Percentiles rank a stretch among this genome's conserved stretches.
These are phyloP conservation scores for Syzygium aromaticum DNA, from an alignment of 345 rosid genomes.

Conservation along the genomic window DNA sequence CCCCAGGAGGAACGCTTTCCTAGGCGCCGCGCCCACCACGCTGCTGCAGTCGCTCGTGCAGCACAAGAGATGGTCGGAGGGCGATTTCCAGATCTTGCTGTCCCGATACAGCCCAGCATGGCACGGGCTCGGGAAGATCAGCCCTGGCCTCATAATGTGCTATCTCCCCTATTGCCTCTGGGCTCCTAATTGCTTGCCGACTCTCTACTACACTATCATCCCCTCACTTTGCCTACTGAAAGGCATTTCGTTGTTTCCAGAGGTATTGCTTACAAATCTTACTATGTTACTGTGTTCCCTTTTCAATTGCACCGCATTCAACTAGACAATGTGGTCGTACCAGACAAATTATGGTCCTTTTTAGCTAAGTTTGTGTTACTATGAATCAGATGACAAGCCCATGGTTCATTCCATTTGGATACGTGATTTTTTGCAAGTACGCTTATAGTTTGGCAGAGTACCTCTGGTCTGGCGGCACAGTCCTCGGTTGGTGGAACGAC, in stretches of 20 bases:
- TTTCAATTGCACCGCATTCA: not conserved
- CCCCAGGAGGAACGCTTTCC: slow-evolving; percentile 50
- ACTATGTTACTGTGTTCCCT: not conserved
- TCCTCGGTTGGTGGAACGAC: slow-evolving; percentile 69
- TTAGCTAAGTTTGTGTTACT: not conserved
- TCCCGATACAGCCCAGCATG: slow-evolving; percentile 52
- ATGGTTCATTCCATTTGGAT: slow-evolving; percentile 56
- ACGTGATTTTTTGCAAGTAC: slow-evolving; percentile 20
- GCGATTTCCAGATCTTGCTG: slow-evolving; percentile 54
- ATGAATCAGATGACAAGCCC: slow-evolving; percentile 40
- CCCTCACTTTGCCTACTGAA: slow-evolving; percentile 55
- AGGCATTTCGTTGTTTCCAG: slow-evolving; percentile 62
- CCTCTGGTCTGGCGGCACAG: slow-evolving; percentile 45
- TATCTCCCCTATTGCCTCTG: slow-evolving; percentile 42
- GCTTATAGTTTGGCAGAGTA: slow-evolving; percentile 41
- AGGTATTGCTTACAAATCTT: slow-evolving; percentile 19
- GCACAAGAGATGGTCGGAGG: slow-evolving; percentile 80
- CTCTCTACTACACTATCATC: slow-evolving; percentile 33
- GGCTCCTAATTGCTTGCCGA: slow-evolving; percentile 50
- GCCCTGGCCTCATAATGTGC: slow-evolving; percentile 36
- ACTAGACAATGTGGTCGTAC: not conserved
- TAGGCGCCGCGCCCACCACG: slow-evolving; percentile 51
- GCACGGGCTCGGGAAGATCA: slow-evolving; percentile 44
- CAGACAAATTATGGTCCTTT: not conserved
- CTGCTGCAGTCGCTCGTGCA: slow-evolving; percentile 55